A percentile compares a stretch with the other conserved stretches of the same genome.
Evolutionary conservation across 1,139 yeast genomes (phyloP).

Genomic region (Torulaspora pretoriensis): DNA sequence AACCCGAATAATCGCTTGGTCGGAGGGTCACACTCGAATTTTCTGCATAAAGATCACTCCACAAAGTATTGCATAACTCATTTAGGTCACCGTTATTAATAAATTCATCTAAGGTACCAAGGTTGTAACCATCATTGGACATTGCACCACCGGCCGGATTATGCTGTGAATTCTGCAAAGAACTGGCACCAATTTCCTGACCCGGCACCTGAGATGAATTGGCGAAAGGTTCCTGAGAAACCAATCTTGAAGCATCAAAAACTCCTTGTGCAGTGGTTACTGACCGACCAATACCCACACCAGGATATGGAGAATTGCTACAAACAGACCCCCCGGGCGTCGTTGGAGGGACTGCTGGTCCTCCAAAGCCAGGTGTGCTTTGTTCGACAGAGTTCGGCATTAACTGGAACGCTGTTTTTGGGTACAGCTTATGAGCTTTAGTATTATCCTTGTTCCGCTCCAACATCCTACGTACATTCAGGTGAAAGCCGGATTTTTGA

Average conservation of each 20-base stretch:
- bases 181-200: not conserved
- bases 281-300: not conserved
- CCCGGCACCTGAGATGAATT: not conserved
- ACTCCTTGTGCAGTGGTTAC: not conserved
- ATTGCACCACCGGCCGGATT: not conserved
- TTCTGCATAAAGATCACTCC: constrained; percentile 32
- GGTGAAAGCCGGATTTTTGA: constrained; percentile 30
- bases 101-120: constrained; percentile 35
- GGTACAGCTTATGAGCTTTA: constrained; percentile 5
- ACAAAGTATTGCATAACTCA: constrained; percentile 29
- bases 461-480: constrained; percentile 26
- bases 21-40: constrained; percentile 6
- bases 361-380: not conserved
- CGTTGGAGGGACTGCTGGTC: not conserved
- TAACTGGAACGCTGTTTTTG: constrained; percentile 10
- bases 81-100: constrained; percentile 30
- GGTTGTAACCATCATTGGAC: constrained; percentile 20
- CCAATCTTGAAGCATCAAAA: not conserved
- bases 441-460: constrained; percentile 15
- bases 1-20: constrained; percentile 4
- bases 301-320: not conserved
- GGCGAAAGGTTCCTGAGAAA: not conserved
- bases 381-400: constrained; percentile 2
- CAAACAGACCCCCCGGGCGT: not conserved
- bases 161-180: not conserved